Base-by-base conservation (phyloP, 768 basidiomycete genomes). In the Chalciporus sphaerocephalus region DNA sequence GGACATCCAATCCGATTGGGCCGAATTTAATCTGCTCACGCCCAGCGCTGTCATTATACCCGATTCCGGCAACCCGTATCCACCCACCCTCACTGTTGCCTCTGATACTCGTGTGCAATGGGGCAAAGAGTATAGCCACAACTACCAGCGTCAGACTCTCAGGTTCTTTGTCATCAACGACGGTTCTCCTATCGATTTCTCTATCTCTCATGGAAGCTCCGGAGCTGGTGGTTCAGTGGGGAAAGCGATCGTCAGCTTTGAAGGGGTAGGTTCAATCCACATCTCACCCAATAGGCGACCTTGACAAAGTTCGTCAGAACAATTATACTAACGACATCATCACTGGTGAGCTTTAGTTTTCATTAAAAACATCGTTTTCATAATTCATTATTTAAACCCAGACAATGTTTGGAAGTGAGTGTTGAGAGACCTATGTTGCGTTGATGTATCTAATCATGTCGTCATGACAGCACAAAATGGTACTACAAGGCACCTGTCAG, bases 61-160 rank as follows among this genome's bases (percentile, higher is more conserved):
- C 5, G 37, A 51, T 6, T 1, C 4, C 21, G 1, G 5, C 0
- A 6, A 43, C 22, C 32, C 36, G n/a, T 48, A 27, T 36, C 46
- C 40, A 6, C 5, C 2, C 16, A 43, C n/a, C n/a, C n/a, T 22
- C 10, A 51, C 41, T 8, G 46, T 43, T 2, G 40, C 30, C 13
- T 22, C 47, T 5, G 42, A 48, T 16, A 51, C 50, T n/a, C 46
- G 40, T 33, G 49, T 51, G n/a, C 46, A 42, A n/a, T 51, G 49
- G 46, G 40, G 49, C 12, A 27, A 4, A n/a, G 49, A 47, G 25
- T 4, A 28, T 35, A 51, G 40, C n/a, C 49, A 47, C 25, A 3
- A 38, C 3, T 49, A 32, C 7, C 11, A 40, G 13, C 23, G 41
- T 2, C 24, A 24, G 47, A 48, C 47, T 15, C 50, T 51, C 38